phyloP scores from a whole-genome alignment of 2,329 filamentous ascomycete genomes.

The Endoconidiophora polonica region DNA sequence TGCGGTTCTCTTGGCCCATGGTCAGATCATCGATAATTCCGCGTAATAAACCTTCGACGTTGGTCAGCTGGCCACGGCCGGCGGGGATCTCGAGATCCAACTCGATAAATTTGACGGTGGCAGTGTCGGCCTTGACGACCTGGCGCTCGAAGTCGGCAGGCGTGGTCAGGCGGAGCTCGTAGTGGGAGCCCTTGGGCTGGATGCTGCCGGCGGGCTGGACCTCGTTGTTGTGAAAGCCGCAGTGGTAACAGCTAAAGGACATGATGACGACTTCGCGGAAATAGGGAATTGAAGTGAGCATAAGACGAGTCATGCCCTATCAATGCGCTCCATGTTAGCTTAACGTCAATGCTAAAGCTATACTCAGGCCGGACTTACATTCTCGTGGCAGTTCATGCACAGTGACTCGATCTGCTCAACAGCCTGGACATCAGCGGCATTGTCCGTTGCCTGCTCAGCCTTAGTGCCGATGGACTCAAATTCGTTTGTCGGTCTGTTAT shows the following conservation, averaged over 20 bases:
- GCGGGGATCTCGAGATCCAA: slow-evolving; percentile 85
- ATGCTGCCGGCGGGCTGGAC: slow-evolving; percentile 86
- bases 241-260: slow-evolving; percentile 88
- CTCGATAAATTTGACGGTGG: slow-evolving; percentile 73
- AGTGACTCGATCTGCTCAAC: slow-evolving; percentile 60
- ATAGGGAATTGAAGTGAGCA: slow-evolving; percentile 86
- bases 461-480: slow-evolving; percentile 48
- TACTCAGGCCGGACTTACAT: slow-evolving; percentile 32
- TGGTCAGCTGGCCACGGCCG: slow-evolving; percentile 80
- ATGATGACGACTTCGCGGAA: slow-evolving; percentile 97
- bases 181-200: slow-evolving; percentile 73
- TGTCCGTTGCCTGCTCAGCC: slow-evolving; percentile 31
- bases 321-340: slow-evolving; percentile 12
- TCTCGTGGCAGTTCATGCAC: slow-evolving; percentile 73
- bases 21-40: slow-evolving; percentile 68
- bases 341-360: not conserved
- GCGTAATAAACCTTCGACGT: slow-evolving; percentile 73
- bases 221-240: slow-evolving; percentile 78
- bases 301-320: slow-evolving; percentile 67
- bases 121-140: slow-evolving; percentile 82
- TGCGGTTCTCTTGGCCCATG: slow-evolving; percentile 66
- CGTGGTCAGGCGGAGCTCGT: slow-evolving; percentile 61
- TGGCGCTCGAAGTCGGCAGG: slow-evolving; percentile 65
- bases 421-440: slow-evolving; percentile 33
- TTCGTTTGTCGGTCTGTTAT: slow-evolving; percentile 28